Conservation (phyloP, 225 moss, liverwort and hornwort species). For the Pseudisothecium myosuroides region DNA sequence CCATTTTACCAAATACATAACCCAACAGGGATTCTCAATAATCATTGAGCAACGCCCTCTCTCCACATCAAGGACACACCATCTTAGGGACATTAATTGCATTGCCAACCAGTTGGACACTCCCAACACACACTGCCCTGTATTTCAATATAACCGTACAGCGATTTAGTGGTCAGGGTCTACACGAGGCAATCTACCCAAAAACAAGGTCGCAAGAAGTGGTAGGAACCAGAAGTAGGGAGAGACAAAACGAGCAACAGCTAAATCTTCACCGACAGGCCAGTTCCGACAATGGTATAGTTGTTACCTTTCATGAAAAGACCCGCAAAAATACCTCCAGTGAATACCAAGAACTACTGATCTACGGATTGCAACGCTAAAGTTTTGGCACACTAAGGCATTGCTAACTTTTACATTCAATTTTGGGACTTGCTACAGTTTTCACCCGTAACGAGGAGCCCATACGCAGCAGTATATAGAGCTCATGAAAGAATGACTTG, state of each 20-base stretch:
- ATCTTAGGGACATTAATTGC: background rate
- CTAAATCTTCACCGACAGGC: slow-evolving; percentile 17
- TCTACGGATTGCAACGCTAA: slow-evolving; percentile 21
- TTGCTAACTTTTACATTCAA: slow-evolving; percentile 12
- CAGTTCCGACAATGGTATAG: slow-evolving; percentile 9
- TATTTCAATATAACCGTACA: slow-evolving; percentile 3
- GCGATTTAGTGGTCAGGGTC: background rate
- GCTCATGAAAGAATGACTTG: background rate
- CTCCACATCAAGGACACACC: background rate
- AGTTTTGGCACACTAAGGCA: background rate
- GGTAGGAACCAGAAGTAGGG: slow-evolving; percentile 4
- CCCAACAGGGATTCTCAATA: background rate
- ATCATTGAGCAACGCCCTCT: background rate
- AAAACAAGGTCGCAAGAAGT: background rate
- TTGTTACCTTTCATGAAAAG: slow-evolving; percentile 12
- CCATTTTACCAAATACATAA: background rate
- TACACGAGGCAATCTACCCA: slow-evolving; percentile 3
- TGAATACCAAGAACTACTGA: slow-evolving; percentile 6
- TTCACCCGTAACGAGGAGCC: background rate
- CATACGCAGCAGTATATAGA: background rate
- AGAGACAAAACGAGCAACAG: slow-evolving; percentile 19
- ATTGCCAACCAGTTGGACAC: slow-evolving; percentile 12
- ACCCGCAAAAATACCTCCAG: slow-evolving; percentile 31
- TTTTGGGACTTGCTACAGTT: background rate
- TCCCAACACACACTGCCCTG: slow-evolving; percentile 3